Percentiles rank a stretch among this genome's conserved stretches.
Conservation (phyloP, 1,139 yeast species). For the Candida sp. region DNA sequence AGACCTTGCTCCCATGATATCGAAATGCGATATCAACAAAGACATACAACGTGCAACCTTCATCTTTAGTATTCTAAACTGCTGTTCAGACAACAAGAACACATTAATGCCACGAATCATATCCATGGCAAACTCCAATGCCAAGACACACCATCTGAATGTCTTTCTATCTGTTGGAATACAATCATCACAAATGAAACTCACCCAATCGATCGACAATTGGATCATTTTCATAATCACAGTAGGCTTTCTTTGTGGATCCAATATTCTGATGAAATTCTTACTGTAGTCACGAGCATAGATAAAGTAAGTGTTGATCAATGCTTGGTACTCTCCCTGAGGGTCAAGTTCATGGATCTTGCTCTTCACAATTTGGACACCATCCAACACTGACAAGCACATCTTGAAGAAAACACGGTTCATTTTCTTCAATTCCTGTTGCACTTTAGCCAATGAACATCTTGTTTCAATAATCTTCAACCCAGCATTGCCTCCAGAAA, state of each 20-base stretch:
- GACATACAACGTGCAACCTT: slow-evolving; percentile 98
- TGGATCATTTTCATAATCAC: slow-evolving; percentile 77
- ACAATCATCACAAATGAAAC: slow-evolving; percentile 94
- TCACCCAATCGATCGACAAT: slow-evolving; percentile 88
- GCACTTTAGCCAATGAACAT: slow-evolving; percentile 76
- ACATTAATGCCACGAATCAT: slow-evolving; percentile 93
- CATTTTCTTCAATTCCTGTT: slow-evolving; percentile 71
- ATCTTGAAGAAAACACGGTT: slow-evolving; percentile 73
- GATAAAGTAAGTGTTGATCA: slow-evolving; percentile 75
- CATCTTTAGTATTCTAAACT: slow-evolving; percentile 70
- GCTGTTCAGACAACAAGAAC: slow-evolving; percentile 76
- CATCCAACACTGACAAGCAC: slow-evolving; percentile 68
- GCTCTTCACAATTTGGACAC: slow-evolving; percentile 59
- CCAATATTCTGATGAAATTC: slow-evolving; percentile 68
- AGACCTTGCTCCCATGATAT: slow-evolving; percentile 97
- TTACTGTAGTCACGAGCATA: slow-evolving; percentile 88
- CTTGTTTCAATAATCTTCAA: slow-evolving; percentile 57
- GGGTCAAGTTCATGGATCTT: slow-evolving; percentile 41
- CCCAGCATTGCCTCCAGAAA: slow-evolving; percentile 45
- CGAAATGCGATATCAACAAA: slow-evolving; percentile 90
- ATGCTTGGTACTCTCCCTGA: slow-evolving; percentile 71
- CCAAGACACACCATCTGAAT: slow-evolving; percentile 95
- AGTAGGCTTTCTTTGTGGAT: slow-evolving; percentile 66
- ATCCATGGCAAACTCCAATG: slow-evolving; percentile 95
- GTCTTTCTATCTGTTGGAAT: slow-evolving; percentile 90